These are phyloP conservation scores for Noccaea bulbosa DNA, from an alignment of 345 rosid species.

Conservation along the genomic window DNA sequence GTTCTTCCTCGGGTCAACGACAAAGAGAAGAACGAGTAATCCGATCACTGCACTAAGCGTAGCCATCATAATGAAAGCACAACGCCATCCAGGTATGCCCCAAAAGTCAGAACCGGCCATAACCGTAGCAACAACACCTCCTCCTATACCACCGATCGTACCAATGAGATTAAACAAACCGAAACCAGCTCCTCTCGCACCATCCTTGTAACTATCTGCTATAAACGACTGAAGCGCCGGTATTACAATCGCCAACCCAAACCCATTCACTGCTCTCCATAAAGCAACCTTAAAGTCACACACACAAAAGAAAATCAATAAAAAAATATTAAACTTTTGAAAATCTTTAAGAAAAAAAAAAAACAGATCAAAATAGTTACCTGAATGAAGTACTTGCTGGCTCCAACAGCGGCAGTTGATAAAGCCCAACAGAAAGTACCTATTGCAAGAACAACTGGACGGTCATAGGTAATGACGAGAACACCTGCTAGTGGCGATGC, in stretches of 20 bases:
- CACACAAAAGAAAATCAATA: neutral
- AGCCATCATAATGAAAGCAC: constrained; percentile 91
- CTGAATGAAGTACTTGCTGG: constrained; percentile 71
- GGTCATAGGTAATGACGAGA: constrained; percentile 75
- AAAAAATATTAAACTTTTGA: neutral
- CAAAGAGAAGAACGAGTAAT: constrained; percentile 74
- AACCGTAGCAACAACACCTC: constrained; percentile 90
- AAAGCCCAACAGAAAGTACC: constrained; percentile 95
- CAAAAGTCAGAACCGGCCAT: constrained; percentile 86
- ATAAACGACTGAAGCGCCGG: constrained; percentile 97
- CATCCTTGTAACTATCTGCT: constrained; percentile 89
- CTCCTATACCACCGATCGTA: constrained; percentile 87
- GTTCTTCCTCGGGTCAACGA: constrained; percentile 62
- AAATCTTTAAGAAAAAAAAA: neutral
- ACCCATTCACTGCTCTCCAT: constrained; percentile 97
- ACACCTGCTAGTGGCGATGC: constrained; percentile 92
- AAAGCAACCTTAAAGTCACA: constrained; percentile 62
- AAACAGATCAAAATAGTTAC: constrained; percentile 33
- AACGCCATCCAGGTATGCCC: constrained; percentile 92
- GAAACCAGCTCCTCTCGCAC: constrained; percentile 87
- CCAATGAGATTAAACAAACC: constrained; percentile 86
- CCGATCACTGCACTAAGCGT: constrained; percentile 73
- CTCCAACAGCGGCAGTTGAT: constrained; percentile 95
- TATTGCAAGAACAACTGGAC: constrained; percentile 87
- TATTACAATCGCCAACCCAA: constrained; percentile 94